Percentiles rank a stretch among this genome's conserved stretches.
Conservation (phyloP, 805 yeast species). For the Sugiyamaella valdiviana region DNA sequence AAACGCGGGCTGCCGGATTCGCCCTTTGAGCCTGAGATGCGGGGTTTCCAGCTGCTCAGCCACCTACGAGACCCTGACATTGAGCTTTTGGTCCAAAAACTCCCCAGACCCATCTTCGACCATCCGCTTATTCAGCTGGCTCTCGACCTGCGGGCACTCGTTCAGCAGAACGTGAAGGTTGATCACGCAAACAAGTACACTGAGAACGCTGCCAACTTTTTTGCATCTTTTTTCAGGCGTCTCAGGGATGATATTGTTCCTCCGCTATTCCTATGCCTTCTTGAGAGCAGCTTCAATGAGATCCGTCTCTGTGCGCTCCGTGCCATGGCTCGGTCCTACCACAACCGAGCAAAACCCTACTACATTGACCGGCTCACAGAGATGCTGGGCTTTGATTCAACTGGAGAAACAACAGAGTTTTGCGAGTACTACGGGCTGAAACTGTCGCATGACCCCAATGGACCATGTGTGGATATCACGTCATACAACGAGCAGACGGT, state of each 20-base stretch:
- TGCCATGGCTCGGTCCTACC: slow-evolving; percentile 58
- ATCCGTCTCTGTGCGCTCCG: slow-evolving; percentile 67
- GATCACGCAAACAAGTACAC: slow-evolving; percentile 40
- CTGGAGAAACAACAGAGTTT: slow-evolving; percentile 47
- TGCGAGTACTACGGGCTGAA: slow-evolving; percentile 60
- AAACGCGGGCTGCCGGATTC: slow-evolving; percentile 48
- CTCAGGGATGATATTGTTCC: slow-evolving; percentile 49
- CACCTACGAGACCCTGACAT: slow-evolving; percentile 80
- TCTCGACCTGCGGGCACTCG: slow-evolving; percentile 56
- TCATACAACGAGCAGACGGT: slow-evolving; percentile 35
- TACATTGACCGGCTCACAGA: slow-evolving; percentile 42
- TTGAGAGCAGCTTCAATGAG: slow-evolving; percentile 77
- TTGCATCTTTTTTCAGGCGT: slow-evolving; percentile 56
- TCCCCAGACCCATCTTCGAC: slow-evolving; percentile 53
- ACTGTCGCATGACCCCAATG: slow-evolving; percentile 30
- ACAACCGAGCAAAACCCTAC: slow-evolving; percentile 64
- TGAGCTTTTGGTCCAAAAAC: slow-evolving; percentile 63
- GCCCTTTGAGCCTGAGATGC: slow-evolving; percentile 79
- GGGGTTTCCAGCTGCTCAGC: slow-evolving; percentile 78
- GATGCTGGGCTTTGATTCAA: slow-evolving; percentile 63
- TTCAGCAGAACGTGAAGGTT: slow-evolving; percentile 50
- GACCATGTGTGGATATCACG: slow-evolving; percentile 39
- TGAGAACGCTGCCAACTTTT: slow-evolving; percentile 57
- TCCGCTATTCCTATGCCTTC: slow-evolving; percentile 54
- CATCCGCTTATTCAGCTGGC: slow-evolving; percentile 64